These are phyloP conservation scores for Lactarius akahatsu DNA, from an alignment of 768 basidiomycete species.

Conservation along the genomic window DNA sequence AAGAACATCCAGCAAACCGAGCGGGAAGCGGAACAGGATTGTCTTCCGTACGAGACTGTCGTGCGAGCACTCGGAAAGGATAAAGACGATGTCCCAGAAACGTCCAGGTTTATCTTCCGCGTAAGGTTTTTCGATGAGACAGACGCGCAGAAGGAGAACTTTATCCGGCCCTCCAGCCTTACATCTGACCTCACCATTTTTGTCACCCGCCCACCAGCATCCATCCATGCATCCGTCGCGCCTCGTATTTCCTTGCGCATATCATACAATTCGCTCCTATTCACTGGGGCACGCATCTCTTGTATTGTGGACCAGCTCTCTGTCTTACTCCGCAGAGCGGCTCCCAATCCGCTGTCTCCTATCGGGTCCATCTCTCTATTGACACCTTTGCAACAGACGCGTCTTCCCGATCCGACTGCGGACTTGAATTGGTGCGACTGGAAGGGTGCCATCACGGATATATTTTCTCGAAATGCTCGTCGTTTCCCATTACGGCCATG, in stretches of 20 bases:
- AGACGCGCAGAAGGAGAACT: slow-evolving; percentile 67
- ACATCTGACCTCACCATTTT: slow-evolving; percentile 94
- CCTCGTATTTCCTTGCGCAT: slow-evolving; percentile 78
- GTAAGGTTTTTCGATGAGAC: slow-evolving; percentile 97
- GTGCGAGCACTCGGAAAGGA: slow-evolving; percentile 64
- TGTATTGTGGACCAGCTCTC: slow-evolving; percentile 85
- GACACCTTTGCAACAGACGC: slow-evolving; percentile 63
- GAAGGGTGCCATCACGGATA: slow-evolving; percentile 95
- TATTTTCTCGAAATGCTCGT: slow-evolving; percentile 87
- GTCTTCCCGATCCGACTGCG: slow-evolving; percentile 79
- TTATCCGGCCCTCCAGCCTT: slow-evolving; percentile 74
- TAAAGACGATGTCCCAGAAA: slow-evolving; percentile 58
- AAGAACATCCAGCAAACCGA: slow-evolving; percentile 83
- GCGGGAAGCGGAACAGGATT: slow-evolving; percentile 76
- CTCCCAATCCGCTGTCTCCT: slow-evolving; percentile 61
- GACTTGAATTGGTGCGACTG: slow-evolving; percentile 97
- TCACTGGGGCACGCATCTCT: slow-evolving; percentile 73
- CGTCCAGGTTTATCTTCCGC: slow-evolving; percentile 69
- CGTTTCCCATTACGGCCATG: slow-evolving; percentile 80
- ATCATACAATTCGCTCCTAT: slow-evolving; percentile 93
- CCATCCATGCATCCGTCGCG: slow-evolving; percentile 66
- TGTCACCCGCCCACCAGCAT: slow-evolving; percentile 68
- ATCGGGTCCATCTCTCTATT: slow-evolving; percentile 81
- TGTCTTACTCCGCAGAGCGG: slow-evolving; percentile 67
- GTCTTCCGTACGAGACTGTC: slow-evolving; percentile 77